phyloP scores from a whole-genome alignment of 148 eudicot species.

The Vaccinium corymbosum region DNA sequence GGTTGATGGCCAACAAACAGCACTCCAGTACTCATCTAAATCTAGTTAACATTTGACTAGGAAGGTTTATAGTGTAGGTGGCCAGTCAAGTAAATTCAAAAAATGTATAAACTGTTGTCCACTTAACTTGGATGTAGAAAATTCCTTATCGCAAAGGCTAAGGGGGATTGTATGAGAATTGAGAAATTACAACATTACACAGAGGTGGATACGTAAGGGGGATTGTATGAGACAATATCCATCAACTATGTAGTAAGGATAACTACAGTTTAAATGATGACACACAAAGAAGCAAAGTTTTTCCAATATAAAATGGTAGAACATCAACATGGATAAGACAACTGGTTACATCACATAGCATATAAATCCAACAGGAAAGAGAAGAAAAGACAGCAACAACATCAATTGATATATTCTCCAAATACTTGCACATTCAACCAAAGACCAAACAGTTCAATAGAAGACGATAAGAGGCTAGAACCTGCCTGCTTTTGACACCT shows the following conservation, averaged over 20 bases:
- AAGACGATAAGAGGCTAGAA: not conserved
- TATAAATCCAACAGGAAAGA: not conserved
- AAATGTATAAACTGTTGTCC: not conserved
- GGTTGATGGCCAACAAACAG: not conserved
- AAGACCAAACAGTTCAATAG: not conserved
- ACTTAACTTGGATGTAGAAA: not conserved
- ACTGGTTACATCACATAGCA: not conserved
- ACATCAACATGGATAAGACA: not conserved
- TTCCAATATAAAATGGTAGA: not conserved
- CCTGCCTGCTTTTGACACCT: slow-evolving; percentile 38
- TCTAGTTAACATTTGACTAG: not conserved
- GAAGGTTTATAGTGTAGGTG: not conserved
- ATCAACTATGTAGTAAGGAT: not conserved
- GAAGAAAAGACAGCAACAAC: not conserved
- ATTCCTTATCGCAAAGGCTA: not conserved
- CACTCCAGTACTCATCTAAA: not conserved
- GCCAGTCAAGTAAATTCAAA: not conserved
- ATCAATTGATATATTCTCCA: not conserved
- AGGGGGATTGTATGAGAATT: not conserved
- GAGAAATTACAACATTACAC: not conserved
- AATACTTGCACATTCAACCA: not conserved
- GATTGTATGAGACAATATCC: not conserved
- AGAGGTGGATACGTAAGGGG: not conserved
- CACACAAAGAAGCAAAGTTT: not conserved
- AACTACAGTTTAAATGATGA: not conserved